phyloP scores from a whole-genome alignment of 2,329 filamentous ascomycete species.

The Venturia oleaginea region DNA sequence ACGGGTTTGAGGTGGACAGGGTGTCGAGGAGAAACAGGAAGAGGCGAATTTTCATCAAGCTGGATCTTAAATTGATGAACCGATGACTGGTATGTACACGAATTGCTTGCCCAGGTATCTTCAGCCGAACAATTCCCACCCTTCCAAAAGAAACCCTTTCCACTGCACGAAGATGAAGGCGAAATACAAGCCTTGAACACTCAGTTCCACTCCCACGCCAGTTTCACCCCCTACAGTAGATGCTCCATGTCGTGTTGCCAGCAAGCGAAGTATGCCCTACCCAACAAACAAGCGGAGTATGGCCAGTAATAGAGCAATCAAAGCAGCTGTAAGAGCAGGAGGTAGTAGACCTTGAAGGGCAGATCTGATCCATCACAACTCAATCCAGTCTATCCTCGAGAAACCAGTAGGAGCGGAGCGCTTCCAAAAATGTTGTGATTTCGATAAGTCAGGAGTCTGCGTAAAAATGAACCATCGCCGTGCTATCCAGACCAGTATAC shows the following conservation, averaged over 20 bases:
- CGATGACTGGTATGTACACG: no score
- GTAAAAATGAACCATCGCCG: slow-evolving; percentile 34
- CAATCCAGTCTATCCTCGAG: slow-evolving; percentile 77
- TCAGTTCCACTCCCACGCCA: slow-evolving; percentile 64
- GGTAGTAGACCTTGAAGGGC: slow-evolving; percentile 81
- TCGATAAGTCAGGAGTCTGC: no score
- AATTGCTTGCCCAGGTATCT: neutral
- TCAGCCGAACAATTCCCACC: neutral
- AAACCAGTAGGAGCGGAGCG: slow-evolving; percentile 81
- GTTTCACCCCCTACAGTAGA: no score
- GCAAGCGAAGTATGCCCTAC: slow-evolving; percentile 35
- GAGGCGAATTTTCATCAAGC: no score
- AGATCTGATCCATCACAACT: slow-evolving; percentile 56
- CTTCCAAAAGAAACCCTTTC: neutral
- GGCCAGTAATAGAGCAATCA: slow-evolving; percentile 73
- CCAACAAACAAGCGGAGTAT: slow-evolving; percentile 57
- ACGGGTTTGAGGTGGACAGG: no score
- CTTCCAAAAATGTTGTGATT: slow-evolving; percentile 60
- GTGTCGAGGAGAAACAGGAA: no score
- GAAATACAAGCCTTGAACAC: slow-evolving; percentile 90
- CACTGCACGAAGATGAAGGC: slow-evolving; percentile 80
- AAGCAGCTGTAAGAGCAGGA: slow-evolving; percentile 62
- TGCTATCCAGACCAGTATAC: slow-evolving; percentile 74
- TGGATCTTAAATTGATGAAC: no score
- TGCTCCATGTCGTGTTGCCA: slow-evolving; percentile 65